Evolutionary conservation across 192 early-diverging fungal genomes (phyloP), one percentile per base, ranked within the genome.

Genomic region (Coemansia sp.): DNA sequence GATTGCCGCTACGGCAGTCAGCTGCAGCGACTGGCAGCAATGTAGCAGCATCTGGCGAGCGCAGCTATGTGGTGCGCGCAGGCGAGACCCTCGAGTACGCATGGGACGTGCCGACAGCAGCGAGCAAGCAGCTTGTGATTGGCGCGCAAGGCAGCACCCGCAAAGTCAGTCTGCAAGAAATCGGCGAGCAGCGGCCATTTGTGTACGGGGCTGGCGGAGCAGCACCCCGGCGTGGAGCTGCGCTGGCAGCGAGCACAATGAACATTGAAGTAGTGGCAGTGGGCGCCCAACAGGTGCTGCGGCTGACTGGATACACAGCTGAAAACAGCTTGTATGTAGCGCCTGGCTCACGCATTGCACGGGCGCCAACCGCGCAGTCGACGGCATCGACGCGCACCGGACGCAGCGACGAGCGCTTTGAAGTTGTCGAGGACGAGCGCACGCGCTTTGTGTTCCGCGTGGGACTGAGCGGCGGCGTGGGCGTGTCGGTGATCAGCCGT

Each of bases 161-260:
- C n/a, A 77, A 86, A 14, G 84, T 99, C 43, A 94, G 92, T 56
- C 52, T 94, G 22, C 86, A 92, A 63, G 94, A 97, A 71, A 94
- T 99, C 52, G 97, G 97, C 35, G 87, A 86, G 65, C 86, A 89
- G 43, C 75, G 87, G 19, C 96, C 94, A 3, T 92, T 97, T 65
- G 85, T 88, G 63, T 94, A 93, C 73, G 84, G 86, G 1, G n/a
- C 65, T 66, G 19, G 50, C 67, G 65, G 21, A 65, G 69, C 55
- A 52, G 62, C 14, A 56, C 57, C 10, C 22, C 43, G 24, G 23
- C 53, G 53, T 6, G 15, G 53, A 24, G 37, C 51, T 0, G 63
- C 58, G 1, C n/a, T 61, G 53, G 15, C 63, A 3, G 14, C 69
- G n/a, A 15, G 85, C 22, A 79, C 76, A 8, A 74, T 93, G 51